Evolutionary conservation across 108 stramenopile species (phyloP).

Genomic region (Nitzschia sp.): DNA sequence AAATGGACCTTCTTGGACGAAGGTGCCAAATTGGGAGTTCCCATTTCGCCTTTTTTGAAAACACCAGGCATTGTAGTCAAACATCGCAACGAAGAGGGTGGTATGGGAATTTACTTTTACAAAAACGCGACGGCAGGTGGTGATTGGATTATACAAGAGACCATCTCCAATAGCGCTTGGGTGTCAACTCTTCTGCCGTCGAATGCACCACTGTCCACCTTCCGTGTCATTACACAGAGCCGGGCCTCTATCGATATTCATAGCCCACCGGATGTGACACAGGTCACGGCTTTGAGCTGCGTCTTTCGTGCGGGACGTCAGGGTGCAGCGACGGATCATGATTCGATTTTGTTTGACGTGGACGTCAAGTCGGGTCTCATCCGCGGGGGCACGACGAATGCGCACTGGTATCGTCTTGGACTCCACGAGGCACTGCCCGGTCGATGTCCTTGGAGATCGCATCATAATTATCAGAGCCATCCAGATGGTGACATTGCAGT

Average conservation of each 20-base stretch:
- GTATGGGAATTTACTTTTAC: constrained; percentile 95
- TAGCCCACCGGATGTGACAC: constrained; percentile 27
- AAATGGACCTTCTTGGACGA: constrained; percentile 96
- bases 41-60: constrained; percentile 89
- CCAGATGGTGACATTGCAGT: constrained; percentile 83
- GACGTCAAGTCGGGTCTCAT: constrained; percentile 85
- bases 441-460: constrained; percentile 69
- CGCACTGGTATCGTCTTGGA: constrained; percentile 96
- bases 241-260: constrained; percentile 60
- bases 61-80: constrained; percentile 91
- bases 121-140: constrained; percentile 93
- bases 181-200: constrained; percentile 78
- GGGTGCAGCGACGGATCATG: constrained; percentile 94
- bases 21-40: constrained; percentile 79
- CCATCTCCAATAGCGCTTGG: constrained; percentile 78
- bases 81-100: constrained; percentile 97
- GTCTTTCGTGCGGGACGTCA: constrained; percentile 95
- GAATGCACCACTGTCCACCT: constrained; percentile 96
- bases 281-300: constrained; percentile 86
- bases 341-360: constrained; percentile 95
- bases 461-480: constrained; percentile 67
- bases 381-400: constrained; percentile 92
- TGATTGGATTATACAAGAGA: constrained; percentile 98
- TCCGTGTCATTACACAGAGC: constrained; percentile 96
- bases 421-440: constrained; percentile 55